A percentile compares a stretch with the other conserved stretches of the same genome.
These are phyloP conservation scores for Cladorrhinum sp. DNA, from an alignment of 2,329 filamentous ascomycete genomes.

Conservation along the genomic window DNA sequence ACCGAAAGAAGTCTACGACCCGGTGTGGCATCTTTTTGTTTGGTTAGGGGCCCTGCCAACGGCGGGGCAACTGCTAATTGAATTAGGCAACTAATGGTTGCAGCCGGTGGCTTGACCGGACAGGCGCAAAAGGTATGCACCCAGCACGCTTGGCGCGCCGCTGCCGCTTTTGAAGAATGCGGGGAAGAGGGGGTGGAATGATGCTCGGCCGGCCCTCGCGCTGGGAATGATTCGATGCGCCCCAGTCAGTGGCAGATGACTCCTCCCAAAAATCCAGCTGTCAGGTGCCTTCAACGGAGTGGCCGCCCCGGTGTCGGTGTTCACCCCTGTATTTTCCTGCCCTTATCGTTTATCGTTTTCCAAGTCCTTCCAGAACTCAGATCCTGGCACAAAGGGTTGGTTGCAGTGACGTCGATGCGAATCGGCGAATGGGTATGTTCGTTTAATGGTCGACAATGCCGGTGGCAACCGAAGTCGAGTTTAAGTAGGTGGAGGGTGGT, in stretches of 20 bases:
- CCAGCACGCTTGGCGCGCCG: slow-evolving; percentile 2
- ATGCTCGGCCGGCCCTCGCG: background rate
- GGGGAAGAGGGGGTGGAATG: slow-evolving; percentile 1
- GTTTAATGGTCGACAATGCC: background rate
- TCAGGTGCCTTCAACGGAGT: background rate
- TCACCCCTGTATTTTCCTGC: background rate
- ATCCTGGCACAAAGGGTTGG: background rate
- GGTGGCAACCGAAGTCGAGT: background rate
- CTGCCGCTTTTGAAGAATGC: slow-evolving; percentile 7
- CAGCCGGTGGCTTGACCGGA: background rate
- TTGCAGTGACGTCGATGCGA: background rate
- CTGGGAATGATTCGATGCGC: background rate
- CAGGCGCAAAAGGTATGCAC: background rate
- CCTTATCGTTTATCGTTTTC: background rate
- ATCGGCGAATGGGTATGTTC: no score
- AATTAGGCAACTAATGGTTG: slow-evolving; percentile 4
- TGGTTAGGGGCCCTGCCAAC: slow-evolving; percentile 16
- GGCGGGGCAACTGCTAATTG: slow-evolving; percentile 16
- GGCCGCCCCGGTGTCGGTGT: background rate
- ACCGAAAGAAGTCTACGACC: slow-evolving; percentile 56
- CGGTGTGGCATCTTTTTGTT: slow-evolving; percentile 51
- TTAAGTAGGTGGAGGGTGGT: background rate
- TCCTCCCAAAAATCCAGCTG: background rate
- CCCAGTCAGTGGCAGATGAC: background rate
- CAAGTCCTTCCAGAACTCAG: background rate